Percentiles rank a stretch among this genome's conserved stretches.
These are phyloP conservation scores for Pleurotus platypus DNA, from an alignment of 768 basidiomycete species.

Conservation along the genomic window DNA sequence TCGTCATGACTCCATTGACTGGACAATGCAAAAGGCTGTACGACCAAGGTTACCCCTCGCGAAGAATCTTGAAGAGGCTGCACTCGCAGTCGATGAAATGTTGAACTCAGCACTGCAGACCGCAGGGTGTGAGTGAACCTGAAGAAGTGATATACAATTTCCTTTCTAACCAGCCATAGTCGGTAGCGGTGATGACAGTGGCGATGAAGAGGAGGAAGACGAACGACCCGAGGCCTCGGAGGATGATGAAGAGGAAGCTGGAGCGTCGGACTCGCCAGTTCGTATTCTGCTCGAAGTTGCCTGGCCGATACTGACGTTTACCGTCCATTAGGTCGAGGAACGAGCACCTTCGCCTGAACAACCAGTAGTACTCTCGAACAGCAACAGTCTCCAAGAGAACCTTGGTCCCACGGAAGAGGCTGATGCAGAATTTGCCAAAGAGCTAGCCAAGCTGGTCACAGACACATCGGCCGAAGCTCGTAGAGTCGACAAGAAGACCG, in stretches of 20 bases:
- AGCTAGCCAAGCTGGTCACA: slow-evolving; percentile 92
- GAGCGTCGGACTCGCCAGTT: slow-evolving; percentile 53
- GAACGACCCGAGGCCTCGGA: slow-evolving; percentile 45
- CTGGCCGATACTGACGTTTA: neutral
- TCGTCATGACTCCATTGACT: neutral
- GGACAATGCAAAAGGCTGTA: slow-evolving; percentile 53
- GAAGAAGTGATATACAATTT: neutral
- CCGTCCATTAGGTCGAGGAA: slow-evolving; percentile 45
- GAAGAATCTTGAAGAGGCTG: slow-evolving; percentile 84
- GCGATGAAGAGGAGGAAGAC: slow-evolving; percentile 54
- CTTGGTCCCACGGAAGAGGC: slow-evolving; percentile 86
- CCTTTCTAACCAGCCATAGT: slow-evolving; percentile 15
- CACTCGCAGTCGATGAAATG: slow-evolving; percentile 86
- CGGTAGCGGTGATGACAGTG: slow-evolving; percentile 46
- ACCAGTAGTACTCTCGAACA: slow-evolving; percentile 63
- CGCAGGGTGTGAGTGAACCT: slow-evolving; percentile 41
- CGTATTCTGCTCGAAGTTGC: slow-evolving; percentile 16
- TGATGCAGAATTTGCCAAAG: slow-evolving; percentile 91
- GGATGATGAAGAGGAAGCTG: slow-evolving; percentile 66
- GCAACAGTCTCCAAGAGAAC: slow-evolving; percentile 56
- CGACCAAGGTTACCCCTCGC: slow-evolving; percentile 72
- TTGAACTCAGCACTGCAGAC: slow-evolving; percentile 65
- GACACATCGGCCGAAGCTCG: slow-evolving; percentile 80
- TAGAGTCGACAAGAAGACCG: slow-evolving; percentile 86
- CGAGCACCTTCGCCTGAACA: slow-evolving; percentile 83